Conservation (phyloP, 1,284 basidiomycete genomes). For the Cryptococcus deneoformans region DNA sequence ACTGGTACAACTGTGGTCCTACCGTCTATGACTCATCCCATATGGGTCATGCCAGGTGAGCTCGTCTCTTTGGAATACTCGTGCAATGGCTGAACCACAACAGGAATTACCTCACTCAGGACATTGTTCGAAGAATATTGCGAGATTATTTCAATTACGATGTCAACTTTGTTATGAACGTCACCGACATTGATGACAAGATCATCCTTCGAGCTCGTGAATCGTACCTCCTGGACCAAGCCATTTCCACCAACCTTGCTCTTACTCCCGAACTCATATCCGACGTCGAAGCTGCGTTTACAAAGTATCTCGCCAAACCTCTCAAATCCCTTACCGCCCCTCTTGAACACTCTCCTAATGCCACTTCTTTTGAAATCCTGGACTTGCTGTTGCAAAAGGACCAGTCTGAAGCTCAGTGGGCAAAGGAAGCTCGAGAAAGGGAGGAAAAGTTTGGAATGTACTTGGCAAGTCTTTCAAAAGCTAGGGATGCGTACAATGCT, state of each 20-base stretch:
- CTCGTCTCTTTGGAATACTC: background rate
- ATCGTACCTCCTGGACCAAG: slow-evolving; percentile 63
- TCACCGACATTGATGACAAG: slow-evolving; percentile 99
- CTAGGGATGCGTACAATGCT: slow-evolving; percentile 29
- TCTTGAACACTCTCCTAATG: slow-evolving; percentile 56
- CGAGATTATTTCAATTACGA: slow-evolving; percentile 97
- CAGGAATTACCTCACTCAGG: slow-evolving; percentile 98
- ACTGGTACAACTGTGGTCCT: slow-evolving; percentile 99
- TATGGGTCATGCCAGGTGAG: slow-evolving; percentile 96
- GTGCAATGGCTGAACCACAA: background rate
- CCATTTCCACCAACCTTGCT: slow-evolving; percentile 35
- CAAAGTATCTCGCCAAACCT: slow-evolving; percentile 59
- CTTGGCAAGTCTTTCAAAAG: slow-evolving; percentile 66
- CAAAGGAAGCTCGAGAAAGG: slow-evolving; percentile 63
- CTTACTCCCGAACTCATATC: slow-evolving; percentile 35
- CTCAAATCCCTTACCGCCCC: slow-evolving; percentile 58
- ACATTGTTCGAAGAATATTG: slow-evolving; percentile 88
- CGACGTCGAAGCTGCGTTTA: slow-evolving; percentile 48
- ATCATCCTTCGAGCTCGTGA: slow-evolving; percentile 88
- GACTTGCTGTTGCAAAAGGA: slow-evolving; percentile 54
- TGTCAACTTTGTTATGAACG: slow-evolving; percentile 99
- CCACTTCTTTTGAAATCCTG: slow-evolving; percentile 58
- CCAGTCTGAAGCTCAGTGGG: slow-evolving; percentile 59
- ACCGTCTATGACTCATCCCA: slow-evolving; percentile 99
- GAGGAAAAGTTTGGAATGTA: slow-evolving; percentile 93